A percentile compares a stretch with the other conserved stretches of the same genome.
Conservation (phyloP, 2,329 filamentous ascomycete genomes). For the Colletotrichum eremochloae region DNA sequence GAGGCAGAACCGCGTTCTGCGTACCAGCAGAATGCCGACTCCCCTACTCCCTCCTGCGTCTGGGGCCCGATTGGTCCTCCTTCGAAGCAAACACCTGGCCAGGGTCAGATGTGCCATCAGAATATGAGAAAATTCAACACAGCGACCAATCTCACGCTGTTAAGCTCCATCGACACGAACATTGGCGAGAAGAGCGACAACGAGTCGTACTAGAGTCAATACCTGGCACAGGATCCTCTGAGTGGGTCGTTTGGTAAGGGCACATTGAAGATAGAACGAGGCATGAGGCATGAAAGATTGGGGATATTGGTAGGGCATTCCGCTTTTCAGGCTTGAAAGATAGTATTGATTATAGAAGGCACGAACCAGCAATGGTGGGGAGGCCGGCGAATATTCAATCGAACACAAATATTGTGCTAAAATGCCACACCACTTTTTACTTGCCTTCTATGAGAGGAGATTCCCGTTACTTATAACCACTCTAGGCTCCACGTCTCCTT, state of each 20-base stretch:
- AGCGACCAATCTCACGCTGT: conserved; percentile 16
- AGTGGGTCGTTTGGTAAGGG: background rate
- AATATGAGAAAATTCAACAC: conserved; percentile 4
- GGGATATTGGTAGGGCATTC: conserved; percentile 1
- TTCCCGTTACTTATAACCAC: conserved; percentile 52
- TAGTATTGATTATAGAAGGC: conserved; percentile 39
- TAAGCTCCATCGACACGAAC: conserved; percentile 5
- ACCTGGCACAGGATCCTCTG: background rate
- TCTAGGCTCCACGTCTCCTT: conserved; percentile 70
- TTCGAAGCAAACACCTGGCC: conserved; percentile 40
- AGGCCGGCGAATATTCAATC: background rate
- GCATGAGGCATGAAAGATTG: conserved; percentile 30
- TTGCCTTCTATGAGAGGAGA: background rate
- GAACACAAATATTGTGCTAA: background rate
- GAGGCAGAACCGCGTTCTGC: conserved; percentile 10
- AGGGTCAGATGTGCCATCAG: conserved; percentile 16
- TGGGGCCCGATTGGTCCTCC: conserved; percentile 51
- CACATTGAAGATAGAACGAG: conserved; percentile 20
- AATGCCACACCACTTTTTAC: background rate
- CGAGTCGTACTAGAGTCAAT: conserved; percentile 6
- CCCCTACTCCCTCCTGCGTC: conserved; percentile 43
- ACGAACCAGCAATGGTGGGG: conserved; percentile 27
- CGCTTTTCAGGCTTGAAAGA: conserved; percentile 22
- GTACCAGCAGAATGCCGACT: conserved; percentile 19
- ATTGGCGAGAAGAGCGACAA: background rate